A percentile compares a stretch with the other conserved stretches of the same genome.
These are phyloP conservation scores for Sphaerosporella brunnea DNA, from an alignment of 495 filamentous ascomycete genomes.

Conservation along the genomic window DNA sequence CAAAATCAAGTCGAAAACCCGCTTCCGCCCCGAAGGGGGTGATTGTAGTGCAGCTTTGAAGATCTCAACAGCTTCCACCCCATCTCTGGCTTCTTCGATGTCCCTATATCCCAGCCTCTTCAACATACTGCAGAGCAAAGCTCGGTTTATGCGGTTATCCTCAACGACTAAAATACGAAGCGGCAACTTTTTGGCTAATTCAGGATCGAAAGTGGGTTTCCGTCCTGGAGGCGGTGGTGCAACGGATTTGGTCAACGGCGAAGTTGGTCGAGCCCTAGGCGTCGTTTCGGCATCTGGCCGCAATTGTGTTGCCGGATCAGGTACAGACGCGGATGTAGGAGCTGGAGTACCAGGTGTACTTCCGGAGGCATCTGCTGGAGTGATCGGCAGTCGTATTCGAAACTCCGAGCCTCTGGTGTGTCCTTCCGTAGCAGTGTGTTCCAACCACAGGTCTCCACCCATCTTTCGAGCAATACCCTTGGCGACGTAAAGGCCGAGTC, in stretches of 20 bases:
- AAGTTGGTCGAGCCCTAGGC: constrained; percentile 6
- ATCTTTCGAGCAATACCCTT: constrained; percentile 60
- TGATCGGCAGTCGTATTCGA: constrained; percentile 50
- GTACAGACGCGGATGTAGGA: neutral
- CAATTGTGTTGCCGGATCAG: neutral
- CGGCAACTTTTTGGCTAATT: constrained; percentile 13
- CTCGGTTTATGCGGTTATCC: constrained; percentile 68
- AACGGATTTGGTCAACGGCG: constrained; percentile 2
- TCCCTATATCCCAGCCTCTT: constrained; percentile 49
- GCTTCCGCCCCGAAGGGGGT: constrained; percentile 10
- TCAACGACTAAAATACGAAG: constrained; percentile 60
- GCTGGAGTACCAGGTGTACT: constrained; percentile 30
- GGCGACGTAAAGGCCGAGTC: constrained; percentile 56
- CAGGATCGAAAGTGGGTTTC: constrained; percentile 10
- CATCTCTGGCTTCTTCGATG: constrained; percentile 54
- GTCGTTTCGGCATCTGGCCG: neutral
- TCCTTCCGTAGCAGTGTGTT: constrained; percentile 49
- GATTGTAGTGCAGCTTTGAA: constrained; percentile 33
- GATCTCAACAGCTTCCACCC: constrained; percentile 50
- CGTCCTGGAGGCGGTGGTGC: neutral
- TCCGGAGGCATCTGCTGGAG: constrained; percentile 31
- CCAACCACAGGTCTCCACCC: constrained; percentile 53
- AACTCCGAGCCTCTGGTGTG: constrained; percentile 56
- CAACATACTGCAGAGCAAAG: constrained; percentile 52
- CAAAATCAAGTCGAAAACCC: constrained; percentile 45